Evolutionary conservation across 371 early-diverging fungal species (phyloP).

Genomic region (Circinella umbellata): DNA sequence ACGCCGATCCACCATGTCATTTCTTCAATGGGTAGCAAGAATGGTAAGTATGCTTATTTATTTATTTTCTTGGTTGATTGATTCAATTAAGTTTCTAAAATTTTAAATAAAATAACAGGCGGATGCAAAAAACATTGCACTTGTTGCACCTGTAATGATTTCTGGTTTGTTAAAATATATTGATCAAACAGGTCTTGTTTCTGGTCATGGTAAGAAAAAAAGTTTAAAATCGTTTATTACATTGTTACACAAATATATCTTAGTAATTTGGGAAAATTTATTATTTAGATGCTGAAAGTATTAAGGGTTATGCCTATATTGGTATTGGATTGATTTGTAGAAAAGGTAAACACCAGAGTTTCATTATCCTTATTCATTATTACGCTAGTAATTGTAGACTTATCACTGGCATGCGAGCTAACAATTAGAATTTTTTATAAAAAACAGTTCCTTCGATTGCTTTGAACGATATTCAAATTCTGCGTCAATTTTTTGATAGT

Average conservation of each 20-base stretch:
- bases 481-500: conserved; percentile 72
- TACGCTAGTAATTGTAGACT: too few relatives aligned
- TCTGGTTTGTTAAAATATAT: conserved; percentile 77
- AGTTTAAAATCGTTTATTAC: not conserved
- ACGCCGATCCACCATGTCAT: conserved; percentile 76
- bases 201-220: conserved; percentile 41
- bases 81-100: too few relatives aligned
- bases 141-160: conserved; percentile 73
- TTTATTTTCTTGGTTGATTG: too few relatives aligned
- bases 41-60: conserved; percentile 59
- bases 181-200: conserved; percentile 50
- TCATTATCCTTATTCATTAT: too few relatives aligned
- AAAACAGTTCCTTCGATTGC: conserved; percentile 68
- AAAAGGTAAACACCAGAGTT: conserved; percentile 54
- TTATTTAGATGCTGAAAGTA: conserved; percentile 60
- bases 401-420: not conserved
- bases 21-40: conserved; percentile 87
- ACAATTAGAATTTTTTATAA: not conserved
- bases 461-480: conserved; percentile 60
- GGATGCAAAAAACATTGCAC: conserved; percentile 55
- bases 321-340: conserved; percentile 78
- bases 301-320: conserved; percentile 88
- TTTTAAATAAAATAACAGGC: conserved; percentile 24
- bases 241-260: not conserved
- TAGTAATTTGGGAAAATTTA: not conserved